phyloP scores from a whole-genome alignment of 306 rosid genomes.

The Abrus pulchellus region DNA sequence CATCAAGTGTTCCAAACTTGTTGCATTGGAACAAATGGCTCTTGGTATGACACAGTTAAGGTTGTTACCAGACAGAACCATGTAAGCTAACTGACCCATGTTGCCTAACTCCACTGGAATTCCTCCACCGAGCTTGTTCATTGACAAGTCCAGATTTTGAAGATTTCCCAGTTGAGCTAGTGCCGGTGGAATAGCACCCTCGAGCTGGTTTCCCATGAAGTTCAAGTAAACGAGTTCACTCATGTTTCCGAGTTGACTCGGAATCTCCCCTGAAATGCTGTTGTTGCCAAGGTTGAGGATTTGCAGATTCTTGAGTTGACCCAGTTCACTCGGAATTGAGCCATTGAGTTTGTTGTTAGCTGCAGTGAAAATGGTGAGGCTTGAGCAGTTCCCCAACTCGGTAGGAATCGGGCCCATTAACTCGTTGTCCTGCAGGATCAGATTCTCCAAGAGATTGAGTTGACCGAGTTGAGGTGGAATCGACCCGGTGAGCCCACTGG shows the following conservation, averaged over 20 bases:
- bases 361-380: conserved; percentile 73
- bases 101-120: conserved; percentile 76
- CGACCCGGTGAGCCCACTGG: conserved; percentile 74
- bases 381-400: conserved; percentile 83
- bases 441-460: conserved; percentile 62
- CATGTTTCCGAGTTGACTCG: conserved; percentile 77
- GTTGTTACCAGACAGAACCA: conserved; percentile 82
- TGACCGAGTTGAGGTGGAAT: conserved; percentile 77
- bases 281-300: conserved; percentile 77
- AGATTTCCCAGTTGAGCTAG: conserved; percentile 69
- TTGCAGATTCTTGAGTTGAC: conserved; percentile 67
- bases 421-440: conserved; percentile 73
- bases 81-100: conserved; percentile 62
- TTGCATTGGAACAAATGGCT: conserved; percentile 76
- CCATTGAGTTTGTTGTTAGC: conserved; percentile 76
- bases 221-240: conserved; percentile 75
- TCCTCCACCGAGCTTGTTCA: conserved; percentile 75
- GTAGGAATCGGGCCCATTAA: conserved; percentile 78
- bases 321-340: conserved; percentile 72
- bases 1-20: conserved; percentile 73
- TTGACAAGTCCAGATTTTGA: conserved; percentile 80
- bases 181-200: conserved; percentile 73
- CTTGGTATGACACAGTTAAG: conserved; percentile 76
- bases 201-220: conserved; percentile 74
- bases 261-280: conserved; percentile 70